Evolutionary conservation across 345 rosid genomes (phyloP).

Genomic region (Hirschfeldia incana): DNA sequence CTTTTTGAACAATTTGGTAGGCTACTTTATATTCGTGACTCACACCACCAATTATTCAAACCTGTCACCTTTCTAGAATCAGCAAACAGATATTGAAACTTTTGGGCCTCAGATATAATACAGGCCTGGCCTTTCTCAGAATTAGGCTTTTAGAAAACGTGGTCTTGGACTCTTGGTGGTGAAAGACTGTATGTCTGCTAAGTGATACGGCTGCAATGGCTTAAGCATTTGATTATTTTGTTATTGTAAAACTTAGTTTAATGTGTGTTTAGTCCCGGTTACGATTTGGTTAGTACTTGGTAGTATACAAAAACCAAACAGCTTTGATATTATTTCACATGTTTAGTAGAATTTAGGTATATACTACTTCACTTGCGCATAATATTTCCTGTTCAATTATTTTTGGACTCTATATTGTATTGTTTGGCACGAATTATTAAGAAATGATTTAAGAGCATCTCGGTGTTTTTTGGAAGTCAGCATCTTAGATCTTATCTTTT

Average conservation of each 20-base stretch:
- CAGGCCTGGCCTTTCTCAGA: neutral
- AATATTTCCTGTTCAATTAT: neutral
- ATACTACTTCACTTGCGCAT: neutral
- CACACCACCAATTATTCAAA: neutral
- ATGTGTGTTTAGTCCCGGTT: neutral
- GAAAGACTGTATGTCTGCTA: neutral
- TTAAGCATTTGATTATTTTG: neutral
- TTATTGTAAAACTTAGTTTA: neutral
- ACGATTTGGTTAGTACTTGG: neutral
- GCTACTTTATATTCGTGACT: constrained; percentile 13
- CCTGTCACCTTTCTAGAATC: constrained; percentile 20
- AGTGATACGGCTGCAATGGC: neutral
- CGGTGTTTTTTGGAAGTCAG: constrained; percentile 25
- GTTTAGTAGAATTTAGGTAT: neutral
- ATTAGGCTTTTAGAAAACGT: neutral
- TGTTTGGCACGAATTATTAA: constrained; percentile 16
- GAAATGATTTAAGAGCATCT: constrained; percentile 22
- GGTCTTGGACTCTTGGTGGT: neutral
- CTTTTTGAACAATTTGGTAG: constrained; percentile 14
- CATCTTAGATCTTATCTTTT: constrained; percentile 43
- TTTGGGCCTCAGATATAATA: neutral
- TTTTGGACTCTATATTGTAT: neutral
- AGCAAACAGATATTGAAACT: neutral
- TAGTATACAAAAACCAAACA: neutral
- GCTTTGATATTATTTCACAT: neutral